Evolutionary conservation across 495 filamentous ascomycete species (phyloP).

Genomic region (Aspergillus sclerotioniger): DNA sequence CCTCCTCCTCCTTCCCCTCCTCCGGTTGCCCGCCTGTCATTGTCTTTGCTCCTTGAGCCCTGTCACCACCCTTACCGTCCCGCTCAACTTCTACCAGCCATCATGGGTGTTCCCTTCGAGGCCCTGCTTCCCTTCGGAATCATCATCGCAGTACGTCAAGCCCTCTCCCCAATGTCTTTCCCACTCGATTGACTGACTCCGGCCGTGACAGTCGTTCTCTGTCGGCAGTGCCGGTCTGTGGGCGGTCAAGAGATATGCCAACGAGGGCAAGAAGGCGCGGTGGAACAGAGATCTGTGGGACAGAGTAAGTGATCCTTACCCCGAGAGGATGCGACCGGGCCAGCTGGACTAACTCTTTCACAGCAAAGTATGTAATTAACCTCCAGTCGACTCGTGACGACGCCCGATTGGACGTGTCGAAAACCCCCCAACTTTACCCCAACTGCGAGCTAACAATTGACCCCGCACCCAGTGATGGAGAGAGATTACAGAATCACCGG

Average conservation of each 20-base stretch:
- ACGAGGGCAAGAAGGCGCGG: constrained; percentile 82
- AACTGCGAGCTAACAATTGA: constrained; percentile 15
- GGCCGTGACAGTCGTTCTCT: constrained; percentile 75
- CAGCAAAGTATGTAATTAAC: constrained; percentile 71
- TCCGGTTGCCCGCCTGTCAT: constrained; percentile 11
- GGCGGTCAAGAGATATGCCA: constrained; percentile 71
- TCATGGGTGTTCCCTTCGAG: constrained; percentile 96
- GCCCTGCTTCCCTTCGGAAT: constrained; percentile 91
- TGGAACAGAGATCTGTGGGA: constrained; percentile 92
- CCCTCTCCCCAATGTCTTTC: constrained; percentile 11
- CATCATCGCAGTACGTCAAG: constrained; percentile 70
- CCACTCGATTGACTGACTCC: constrained; percentile 1
- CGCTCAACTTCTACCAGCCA: constrained; percentile 25
- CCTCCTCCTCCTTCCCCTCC: constrained; percentile 13
- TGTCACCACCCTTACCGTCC: not conserved
- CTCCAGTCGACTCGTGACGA: not conserved
- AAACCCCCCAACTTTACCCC: not conserved
- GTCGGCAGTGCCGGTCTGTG: constrained; percentile 74
- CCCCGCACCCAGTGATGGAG: constrained; percentile 82
- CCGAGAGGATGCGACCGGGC: constrained; percentile 34
- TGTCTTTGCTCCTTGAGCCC: constrained; percentile 5
- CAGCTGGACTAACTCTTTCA: constrained; percentile 37
- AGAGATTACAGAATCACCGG: constrained; percentile 90
- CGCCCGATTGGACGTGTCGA: constrained; percentile 2
- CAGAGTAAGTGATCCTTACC: constrained; percentile 57